Percentiles rank a stretch among this genome's conserved stretches.
phyloP scores from a whole-genome alignment of 768 basidiomycete species.

The Tricholoma furcatifolium region DNA sequence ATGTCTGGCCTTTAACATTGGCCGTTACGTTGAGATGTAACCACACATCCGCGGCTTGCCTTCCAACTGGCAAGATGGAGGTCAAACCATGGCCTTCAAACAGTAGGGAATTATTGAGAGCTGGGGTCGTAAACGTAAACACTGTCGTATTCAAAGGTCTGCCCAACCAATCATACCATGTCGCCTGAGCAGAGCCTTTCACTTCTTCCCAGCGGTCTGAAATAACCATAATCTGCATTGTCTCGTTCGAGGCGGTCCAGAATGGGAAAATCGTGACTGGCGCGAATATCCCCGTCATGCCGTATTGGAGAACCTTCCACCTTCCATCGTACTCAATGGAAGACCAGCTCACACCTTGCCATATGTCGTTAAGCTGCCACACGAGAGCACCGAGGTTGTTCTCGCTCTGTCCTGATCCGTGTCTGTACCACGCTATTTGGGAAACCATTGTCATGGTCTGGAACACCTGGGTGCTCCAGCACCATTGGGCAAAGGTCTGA shows the following conservation, averaged over 20 bases:
- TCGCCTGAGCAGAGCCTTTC: conserved; percentile 44
- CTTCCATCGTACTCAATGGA: conserved; percentile 56
- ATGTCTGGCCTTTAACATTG: conserved; percentile 33
- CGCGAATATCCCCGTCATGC: conserved; percentile 39
- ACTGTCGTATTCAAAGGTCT: conserved; percentile 34
- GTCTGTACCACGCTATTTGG: conserved; percentile 59
- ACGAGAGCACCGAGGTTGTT: conserved; percentile 59
- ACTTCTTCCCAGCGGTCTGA: conserved; percentile 52
- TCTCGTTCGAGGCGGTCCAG: conserved; percentile 49
- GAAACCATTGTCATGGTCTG: conserved; percentile 59
- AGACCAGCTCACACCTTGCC: conserved; percentile 59
- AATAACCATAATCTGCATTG: conserved; percentile 47
- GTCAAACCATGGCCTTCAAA: conserved; percentile 38
- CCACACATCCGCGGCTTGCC: conserved; percentile 44
- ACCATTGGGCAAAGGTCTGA: conserved; percentile 63
- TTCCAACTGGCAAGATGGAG: conserved; percentile 43
- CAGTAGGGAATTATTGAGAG: conserved; percentile 49
- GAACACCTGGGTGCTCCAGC: conserved; percentile 62
- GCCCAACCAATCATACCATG: conserved; percentile 60
- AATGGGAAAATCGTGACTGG: conserved; percentile 55
- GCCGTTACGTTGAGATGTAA: conserved; percentile 51
- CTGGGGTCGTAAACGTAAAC: conserved; percentile 41
- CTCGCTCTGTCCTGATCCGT: conserved; percentile 56
- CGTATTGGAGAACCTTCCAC: conserved; percentile 61
- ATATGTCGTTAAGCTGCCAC: conserved; percentile 62